These are phyloP conservation scores for Sporopachydermia quercuum DNA, from an alignment of 805 yeast genomes.

Conservation along the genomic window DNA sequence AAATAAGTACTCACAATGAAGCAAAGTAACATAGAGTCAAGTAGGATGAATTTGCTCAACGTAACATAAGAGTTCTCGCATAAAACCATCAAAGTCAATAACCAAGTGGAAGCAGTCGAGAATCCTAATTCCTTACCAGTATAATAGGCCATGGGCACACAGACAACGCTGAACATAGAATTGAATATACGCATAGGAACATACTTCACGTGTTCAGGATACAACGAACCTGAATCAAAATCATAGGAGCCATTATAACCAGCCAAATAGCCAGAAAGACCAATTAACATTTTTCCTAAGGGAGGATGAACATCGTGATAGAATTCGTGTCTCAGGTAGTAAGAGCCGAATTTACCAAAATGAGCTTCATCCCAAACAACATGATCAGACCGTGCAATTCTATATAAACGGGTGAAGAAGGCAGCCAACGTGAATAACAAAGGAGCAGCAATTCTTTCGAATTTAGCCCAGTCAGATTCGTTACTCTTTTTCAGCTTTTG, in stretches of 20 bases:
- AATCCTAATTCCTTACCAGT: conserved; percentile 69
- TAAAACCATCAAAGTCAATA: conserved; percentile 65
- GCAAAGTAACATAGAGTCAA: conserved; percentile 82
- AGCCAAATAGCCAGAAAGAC: conserved; percentile 72
- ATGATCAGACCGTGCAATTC: conserved; percentile 48
- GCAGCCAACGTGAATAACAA: conserved; percentile 48
- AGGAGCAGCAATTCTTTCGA: conserved; percentile 33
- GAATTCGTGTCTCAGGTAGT: conserved; percentile 75
- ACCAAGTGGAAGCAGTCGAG: conserved; percentile 56
- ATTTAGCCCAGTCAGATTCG: background rate
- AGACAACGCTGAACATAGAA: conserved; percentile 67
- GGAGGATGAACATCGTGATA: conserved; percentile 98
- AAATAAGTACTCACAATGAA: conserved; percentile 77
- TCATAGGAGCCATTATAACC: conserved; percentile 82
- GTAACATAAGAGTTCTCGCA: conserved; percentile 76
- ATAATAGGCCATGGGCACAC: conserved; percentile 78
- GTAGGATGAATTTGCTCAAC: conserved; percentile 73
- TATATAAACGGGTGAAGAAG: conserved; percentile 51
- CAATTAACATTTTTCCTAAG: conserved; percentile 84
- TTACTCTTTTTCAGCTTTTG: background rate
- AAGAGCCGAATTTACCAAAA: conserved; percentile 92
- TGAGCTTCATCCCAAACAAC: conserved; percentile 98
- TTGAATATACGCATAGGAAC: conserved; percentile 81
- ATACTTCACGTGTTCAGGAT: conserved; percentile 66
- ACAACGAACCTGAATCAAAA: conserved; percentile 68